A percentile compares a stretch with the other conserved stretches of the same genome.
phyloP scores from a whole-genome alignment of 2,329 filamentous ascomycete species.

The Rosellinia necatrix region DNA sequence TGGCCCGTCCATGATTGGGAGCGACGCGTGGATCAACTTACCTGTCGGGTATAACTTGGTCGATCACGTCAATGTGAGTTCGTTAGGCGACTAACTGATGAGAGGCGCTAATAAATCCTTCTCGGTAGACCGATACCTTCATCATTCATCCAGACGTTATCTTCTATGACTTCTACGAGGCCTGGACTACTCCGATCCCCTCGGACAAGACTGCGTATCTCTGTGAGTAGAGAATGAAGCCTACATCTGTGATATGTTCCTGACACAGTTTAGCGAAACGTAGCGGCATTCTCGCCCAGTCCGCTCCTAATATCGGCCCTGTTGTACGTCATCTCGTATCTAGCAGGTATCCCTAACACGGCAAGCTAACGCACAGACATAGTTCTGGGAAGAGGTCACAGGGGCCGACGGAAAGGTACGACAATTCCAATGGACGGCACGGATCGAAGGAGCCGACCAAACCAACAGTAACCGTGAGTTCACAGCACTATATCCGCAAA shows the following conservation, averaged over 20 bases:
- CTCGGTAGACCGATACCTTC: constrained; percentile 49
- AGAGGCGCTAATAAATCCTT: constrained; percentile 22
- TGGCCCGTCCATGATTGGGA: constrained; percentile 54
- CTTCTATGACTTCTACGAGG: constrained; percentile 71
- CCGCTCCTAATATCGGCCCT: constrained; percentile 67
- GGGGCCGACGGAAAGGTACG: constrained; percentile 62
- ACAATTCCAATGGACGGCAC: constrained; percentile 68
- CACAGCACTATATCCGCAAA: too few species aligned
- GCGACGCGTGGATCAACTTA: constrained; percentile 60
- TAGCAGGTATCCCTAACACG: not conserved
- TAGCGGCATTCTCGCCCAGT: constrained; percentile 64
- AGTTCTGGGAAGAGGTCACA: constrained; percentile 61
- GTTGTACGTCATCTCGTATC: constrained; percentile 44
- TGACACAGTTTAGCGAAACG: constrained; percentile 31
- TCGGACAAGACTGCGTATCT: constrained; percentile 52
- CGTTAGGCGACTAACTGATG: not conserved
- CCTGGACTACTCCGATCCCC: constrained; percentile 55
- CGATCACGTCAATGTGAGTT: constrained; percentile 55
- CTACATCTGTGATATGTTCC: not conserved
- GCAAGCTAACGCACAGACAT: constrained; percentile 10
- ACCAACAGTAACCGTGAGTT: constrained; percentile 42
- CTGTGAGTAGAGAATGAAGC: constrained; percentile 36
- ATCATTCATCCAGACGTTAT: constrained; percentile 51
- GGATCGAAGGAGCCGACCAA: constrained; percentile 58
- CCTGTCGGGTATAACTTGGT: constrained; percentile 65